A percentile compares a stretch with the other conserved stretches of the same genome.
phyloP scores from a whole-genome alignment of 495 filamentous ascomycete genomes.

The Aspergillus biplanus region DNA sequence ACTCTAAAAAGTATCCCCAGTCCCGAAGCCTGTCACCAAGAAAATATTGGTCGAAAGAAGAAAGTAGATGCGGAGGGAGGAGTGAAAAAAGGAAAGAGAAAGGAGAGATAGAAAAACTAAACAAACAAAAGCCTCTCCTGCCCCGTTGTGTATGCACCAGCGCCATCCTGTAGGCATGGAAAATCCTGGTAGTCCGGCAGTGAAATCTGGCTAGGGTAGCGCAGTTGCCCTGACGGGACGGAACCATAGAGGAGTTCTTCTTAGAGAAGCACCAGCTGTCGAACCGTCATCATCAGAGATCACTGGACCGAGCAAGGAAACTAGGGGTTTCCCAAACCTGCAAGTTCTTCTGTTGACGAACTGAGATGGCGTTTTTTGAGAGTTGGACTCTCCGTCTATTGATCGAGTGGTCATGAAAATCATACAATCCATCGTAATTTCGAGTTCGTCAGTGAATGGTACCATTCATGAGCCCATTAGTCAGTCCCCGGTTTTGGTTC shows the following conservation, averaged over 20 bases:
- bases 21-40: slow-evolving; percentile 18
- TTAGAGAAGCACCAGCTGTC: background rate
- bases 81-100: slow-evolving; percentile 3
- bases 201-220: background rate
- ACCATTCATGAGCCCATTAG: slow-evolving; percentile 38
- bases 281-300: background rate
- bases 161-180: background rate
- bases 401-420: slow-evolving; percentile 33
- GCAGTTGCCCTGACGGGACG: no score
- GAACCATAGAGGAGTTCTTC: no score
- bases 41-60: slow-evolving; percentile 5
- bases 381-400: slow-evolving; percentile 14
- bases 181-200: background rate
- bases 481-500: slow-evolving; percentile 16
- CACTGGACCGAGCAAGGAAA: background rate
- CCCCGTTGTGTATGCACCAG: background rate
- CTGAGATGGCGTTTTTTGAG: background rate
- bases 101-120: slow-evolving; percentile 11
- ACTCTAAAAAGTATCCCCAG: slow-evolving; percentile 20
- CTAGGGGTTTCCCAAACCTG: background rate
- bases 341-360: background rate
- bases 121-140: slow-evolving; percentile 3
- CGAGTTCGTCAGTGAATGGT: slow-evolving; percentile 37
- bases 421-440: slow-evolving; percentile 37
- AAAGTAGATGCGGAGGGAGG: background rate